phyloP scores from a whole-genome alignment of 2,329 filamentous ascomycete genomes.

The Aspergillus vadensis region DNA sequence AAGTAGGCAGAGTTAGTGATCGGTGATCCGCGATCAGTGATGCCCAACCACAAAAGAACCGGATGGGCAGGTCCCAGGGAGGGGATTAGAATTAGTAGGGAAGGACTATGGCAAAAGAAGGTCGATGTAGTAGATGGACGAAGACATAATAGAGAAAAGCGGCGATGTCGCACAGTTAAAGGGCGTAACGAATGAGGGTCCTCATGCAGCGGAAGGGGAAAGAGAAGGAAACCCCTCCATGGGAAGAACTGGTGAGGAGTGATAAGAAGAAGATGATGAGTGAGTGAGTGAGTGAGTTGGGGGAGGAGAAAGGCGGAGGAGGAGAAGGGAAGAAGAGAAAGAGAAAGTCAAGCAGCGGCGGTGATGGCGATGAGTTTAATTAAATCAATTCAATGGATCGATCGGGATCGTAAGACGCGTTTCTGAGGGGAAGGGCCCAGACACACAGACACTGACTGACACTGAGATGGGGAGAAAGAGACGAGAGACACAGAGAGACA shows the following conservation, averaged over 20 bases:
- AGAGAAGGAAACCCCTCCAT: slow-evolving; percentile 26
- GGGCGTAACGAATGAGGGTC: slow-evolving; percentile 19
- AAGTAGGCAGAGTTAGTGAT: too few species aligned
- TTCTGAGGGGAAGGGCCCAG: neutral
- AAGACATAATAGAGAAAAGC: slow-evolving; percentile 20
- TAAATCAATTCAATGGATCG: neutral
- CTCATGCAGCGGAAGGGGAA: slow-evolving; percentile 23
- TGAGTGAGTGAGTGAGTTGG: neutral
- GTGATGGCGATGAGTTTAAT: slow-evolving; percentile 8
- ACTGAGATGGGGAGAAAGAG: too few species aligned
- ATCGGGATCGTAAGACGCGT: neutral
- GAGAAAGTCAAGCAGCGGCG: slow-evolving; percentile 1
- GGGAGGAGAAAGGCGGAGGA: neutral
- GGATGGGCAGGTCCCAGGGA: slow-evolving; percentile 11
- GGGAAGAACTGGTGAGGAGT: slow-evolving; percentile 12
- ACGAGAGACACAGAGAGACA: too few species aligned
- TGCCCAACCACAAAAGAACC: neutral
- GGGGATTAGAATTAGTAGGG: slow-evolving; percentile 13
- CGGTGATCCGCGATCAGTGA: too few species aligned
- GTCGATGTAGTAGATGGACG: neutral
- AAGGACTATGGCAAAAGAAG: slow-evolving; percentile 11
- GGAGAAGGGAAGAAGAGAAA: neutral
- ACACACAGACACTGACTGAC: too few species aligned
- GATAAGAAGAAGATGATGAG: slow-evolving; percentile 8
- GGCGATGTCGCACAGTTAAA: slow-evolving; percentile 11